Evolutionary conservation across 495 filamentous ascomycete genomes (phyloP).

Genomic region (Trichoderma orchidacearum): DNA sequence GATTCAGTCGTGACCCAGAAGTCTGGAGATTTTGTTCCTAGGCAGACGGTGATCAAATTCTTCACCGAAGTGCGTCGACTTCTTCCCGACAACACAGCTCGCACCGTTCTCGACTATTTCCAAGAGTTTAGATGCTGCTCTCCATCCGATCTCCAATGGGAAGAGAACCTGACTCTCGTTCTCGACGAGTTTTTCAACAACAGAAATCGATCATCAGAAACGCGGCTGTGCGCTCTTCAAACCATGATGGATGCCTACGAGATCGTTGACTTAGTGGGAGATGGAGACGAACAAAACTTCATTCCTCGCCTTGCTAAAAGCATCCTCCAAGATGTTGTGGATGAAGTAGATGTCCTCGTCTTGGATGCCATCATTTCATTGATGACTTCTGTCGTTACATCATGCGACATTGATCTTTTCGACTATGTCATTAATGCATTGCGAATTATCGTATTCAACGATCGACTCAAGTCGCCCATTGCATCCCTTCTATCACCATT

Average conservation of each 20-base stretch:
- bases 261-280: constrained; percentile 39
- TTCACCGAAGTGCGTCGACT: constrained; percentile 45
- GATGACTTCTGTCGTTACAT: constrained; percentile 31
- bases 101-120: constrained; percentile 44
- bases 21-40: constrained; percentile 34
- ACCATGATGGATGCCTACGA: constrained; percentile 55
- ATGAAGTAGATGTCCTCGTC: constrained; percentile 38
- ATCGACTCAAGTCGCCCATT: constrained; percentile 21
- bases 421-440: constrained; percentile 36
- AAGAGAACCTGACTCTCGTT: constrained; percentile 45
- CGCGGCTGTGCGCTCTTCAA: constrained; percentile 55
- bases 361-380: constrained; percentile 38
- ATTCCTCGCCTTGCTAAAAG: constrained; percentile 27
- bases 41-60: constrained; percentile 53
- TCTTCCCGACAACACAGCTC: constrained; percentile 44
- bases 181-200: constrained; percentile 54
- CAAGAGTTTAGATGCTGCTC: constrained; percentile 50
- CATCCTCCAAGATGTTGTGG: constrained; percentile 33
- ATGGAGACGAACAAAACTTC: constrained; percentile 31
- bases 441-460: constrained; percentile 22
- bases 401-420: constrained; percentile 35
- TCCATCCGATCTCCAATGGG: constrained; percentile 56
- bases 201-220: constrained; percentile 44
- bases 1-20: constrained; percentile 25
- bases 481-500: constrained; percentile 9